These are phyloP conservation scores for Saussurea involucrata DNA, from an alignment of 129 eudicot species.

Conservation along the genomic window DNA sequence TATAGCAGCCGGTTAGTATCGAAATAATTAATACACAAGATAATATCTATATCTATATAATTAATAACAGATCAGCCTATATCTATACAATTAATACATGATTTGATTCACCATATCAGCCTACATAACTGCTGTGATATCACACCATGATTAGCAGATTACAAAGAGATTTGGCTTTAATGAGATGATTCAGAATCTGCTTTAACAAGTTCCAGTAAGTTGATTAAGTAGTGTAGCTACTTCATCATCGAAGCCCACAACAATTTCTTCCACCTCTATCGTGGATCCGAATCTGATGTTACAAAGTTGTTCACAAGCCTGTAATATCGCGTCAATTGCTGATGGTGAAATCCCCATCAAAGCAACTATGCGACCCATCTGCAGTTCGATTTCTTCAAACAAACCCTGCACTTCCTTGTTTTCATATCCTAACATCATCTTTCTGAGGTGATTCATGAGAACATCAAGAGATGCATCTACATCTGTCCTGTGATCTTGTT, in stretches of 20 bases:
- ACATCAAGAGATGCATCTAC: not conserved
- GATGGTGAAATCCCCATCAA: not conserved
- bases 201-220: constrained; percentile 12
- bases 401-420: not conserved
- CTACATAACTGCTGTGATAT: no score
- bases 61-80: no score
- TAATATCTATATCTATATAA: no score
- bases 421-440: constrained; percentile 22
- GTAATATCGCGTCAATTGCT: not conserved
- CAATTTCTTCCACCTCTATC: constrained; percentile 9
- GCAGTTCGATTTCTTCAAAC: constrained; percentile 1
- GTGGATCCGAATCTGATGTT: constrained; percentile 7
- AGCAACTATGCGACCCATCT: not conserved
- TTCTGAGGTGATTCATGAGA: not conserved
- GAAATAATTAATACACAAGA: no score
- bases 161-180: no score
- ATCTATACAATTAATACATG: no score
- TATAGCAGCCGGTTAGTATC: no score
- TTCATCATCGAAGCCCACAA: constrained; percentile 36
- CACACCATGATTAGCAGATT: no score
- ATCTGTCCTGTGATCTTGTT: not conserved
- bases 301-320: constrained; percentile 13
- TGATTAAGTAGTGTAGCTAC: constrained; percentile 3
- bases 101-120: no score
- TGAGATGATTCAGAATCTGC: no score